phyloP scores from a whole-genome alignment of 208 protist species.

The Leishmania tropica region DNA sequence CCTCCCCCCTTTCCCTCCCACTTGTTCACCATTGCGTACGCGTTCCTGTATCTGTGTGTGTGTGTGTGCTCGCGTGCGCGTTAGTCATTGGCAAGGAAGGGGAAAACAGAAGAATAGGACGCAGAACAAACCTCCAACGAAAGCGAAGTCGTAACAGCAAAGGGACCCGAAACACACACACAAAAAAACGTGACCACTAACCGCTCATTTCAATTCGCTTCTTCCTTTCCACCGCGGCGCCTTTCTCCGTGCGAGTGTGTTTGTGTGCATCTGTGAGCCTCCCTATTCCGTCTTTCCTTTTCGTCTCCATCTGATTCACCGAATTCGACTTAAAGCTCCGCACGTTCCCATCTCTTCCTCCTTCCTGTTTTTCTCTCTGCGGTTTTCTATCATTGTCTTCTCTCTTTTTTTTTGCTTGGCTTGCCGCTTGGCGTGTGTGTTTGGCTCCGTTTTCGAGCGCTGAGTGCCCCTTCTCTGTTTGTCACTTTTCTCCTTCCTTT shows the following conservation, averaged over 20 bases:
- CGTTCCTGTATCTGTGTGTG: not conserved
- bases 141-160: not conserved
- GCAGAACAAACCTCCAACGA: not conserved
- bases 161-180: not conserved
- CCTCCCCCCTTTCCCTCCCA: not conserved
- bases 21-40: not conserved
- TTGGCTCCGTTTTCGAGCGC: not conserved
- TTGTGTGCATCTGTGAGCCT: not conserved
- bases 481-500: not conserved
- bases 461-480: not conserved
- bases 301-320: not conserved
- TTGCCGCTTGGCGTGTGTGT: not conserved
- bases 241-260: not conserved
- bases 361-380: not conserved
- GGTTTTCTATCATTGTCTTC: too few relatives aligned
- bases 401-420: not conserved
- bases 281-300: conserved; percentile 18
- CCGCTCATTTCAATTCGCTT: not conserved
- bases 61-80: not conserved
- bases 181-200: not conserved
- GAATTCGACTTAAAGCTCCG: not conserved
- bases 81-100: not conserved
- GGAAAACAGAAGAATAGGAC: not conserved
- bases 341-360: not conserved
- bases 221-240: not conserved